A percentile compares a stretch with the other conserved stretches of the same genome.
Conservation (phyloP, 352 stramenopile species). For the Pythium coloratum region DNA sequence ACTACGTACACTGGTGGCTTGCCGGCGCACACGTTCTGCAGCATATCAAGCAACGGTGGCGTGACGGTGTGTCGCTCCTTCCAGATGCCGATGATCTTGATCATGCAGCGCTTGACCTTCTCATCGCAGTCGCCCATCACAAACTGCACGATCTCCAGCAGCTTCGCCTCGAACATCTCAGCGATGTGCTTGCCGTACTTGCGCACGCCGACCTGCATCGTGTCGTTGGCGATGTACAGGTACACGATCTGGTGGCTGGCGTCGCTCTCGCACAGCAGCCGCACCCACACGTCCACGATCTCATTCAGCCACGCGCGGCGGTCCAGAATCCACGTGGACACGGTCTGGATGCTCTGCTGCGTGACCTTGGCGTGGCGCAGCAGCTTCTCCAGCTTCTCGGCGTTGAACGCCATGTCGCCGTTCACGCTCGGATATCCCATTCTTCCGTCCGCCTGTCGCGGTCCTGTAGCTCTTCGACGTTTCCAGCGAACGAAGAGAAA, state of each 20-base stretch:
- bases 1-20: slow-evolving; percentile 60
- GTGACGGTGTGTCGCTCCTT: slow-evolving; percentile 73
- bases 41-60: slow-evolving; percentile 46
- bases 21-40: slow-evolving; percentile 76
- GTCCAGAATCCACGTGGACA: slow-evolving; percentile 77
- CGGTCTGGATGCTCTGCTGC: slow-evolving; percentile 82
- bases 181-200: slow-evolving; percentile 76
- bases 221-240: slow-evolving; percentile 85
- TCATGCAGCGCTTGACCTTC: slow-evolving; percentile 82
- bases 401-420: slow-evolving; percentile 21
- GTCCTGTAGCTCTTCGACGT: not conserved
- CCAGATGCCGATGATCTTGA: slow-evolving; percentile 88
- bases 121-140: slow-evolving; percentile 71
- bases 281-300: slow-evolving; percentile 63
- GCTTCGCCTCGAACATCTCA: slow-evolving; percentile 52
- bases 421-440: slow-evolving; percentile 23
- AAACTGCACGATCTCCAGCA: slow-evolving; percentile 60
- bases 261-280: slow-evolving; percentile 47
- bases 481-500: slow-evolving; percentile 7
- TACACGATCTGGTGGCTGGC: slow-evolving; percentile 79
- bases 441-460: not conserved
- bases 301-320: slow-evolving; percentile 53
- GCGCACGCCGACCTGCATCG: slow-evolving; percentile 82
- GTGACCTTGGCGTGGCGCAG: slow-evolving; percentile 72
- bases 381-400: slow-evolving; percentile 68